Conservation (phyloP, 1,139 yeast species). For the Taphrina sp. region DNA sequence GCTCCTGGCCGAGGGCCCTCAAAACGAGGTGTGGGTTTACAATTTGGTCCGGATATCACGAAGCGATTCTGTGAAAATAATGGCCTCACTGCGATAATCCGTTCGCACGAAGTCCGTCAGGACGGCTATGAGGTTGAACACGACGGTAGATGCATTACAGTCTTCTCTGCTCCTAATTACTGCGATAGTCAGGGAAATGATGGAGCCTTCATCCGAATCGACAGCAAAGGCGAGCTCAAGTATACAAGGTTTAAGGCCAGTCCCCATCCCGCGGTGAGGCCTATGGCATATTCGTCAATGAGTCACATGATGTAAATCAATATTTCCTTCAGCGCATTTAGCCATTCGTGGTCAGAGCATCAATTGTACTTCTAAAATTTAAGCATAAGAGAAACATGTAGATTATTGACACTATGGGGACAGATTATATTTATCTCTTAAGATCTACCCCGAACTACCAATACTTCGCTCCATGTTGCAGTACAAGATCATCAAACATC, state of each 20-base stretch:
- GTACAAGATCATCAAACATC: too few relatives aligned
- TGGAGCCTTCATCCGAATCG: conserved; percentile 77
- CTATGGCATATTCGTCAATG: conserved; percentile 54
- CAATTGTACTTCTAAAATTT: too few relatives aligned
- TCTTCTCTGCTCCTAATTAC: conserved; percentile 88
- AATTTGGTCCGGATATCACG: conserved; percentile 95
- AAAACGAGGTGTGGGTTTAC: conserved; percentile 92
- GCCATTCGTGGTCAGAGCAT: too few relatives aligned
- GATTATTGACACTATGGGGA: too few relatives aligned
- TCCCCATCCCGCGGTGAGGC: conserved; percentile 85
- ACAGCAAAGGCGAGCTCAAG: conserved; percentile 51
- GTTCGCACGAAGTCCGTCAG: conserved; percentile 95
- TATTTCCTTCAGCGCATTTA: too few relatives aligned
- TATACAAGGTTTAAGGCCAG: conserved; percentile 71
- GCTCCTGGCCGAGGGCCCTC: conserved; percentile 78
- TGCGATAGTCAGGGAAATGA: conserved; percentile 88
- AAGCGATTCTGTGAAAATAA: conserved; percentile 70
- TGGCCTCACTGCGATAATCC: conserved; percentile 70
- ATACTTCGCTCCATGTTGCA: too few relatives aligned
- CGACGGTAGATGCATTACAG: conserved; percentile 79
- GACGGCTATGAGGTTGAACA: conserved; percentile 88
- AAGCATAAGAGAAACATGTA: too few relatives aligned
- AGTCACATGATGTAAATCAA: conserved; percentile 25
- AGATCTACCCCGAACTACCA: too few relatives aligned
- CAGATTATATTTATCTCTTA: too few relatives aligned